Evolutionary conservation across 306 rosid genomes (phyloP).

Genomic region (Boehmeria nivea): DNA sequence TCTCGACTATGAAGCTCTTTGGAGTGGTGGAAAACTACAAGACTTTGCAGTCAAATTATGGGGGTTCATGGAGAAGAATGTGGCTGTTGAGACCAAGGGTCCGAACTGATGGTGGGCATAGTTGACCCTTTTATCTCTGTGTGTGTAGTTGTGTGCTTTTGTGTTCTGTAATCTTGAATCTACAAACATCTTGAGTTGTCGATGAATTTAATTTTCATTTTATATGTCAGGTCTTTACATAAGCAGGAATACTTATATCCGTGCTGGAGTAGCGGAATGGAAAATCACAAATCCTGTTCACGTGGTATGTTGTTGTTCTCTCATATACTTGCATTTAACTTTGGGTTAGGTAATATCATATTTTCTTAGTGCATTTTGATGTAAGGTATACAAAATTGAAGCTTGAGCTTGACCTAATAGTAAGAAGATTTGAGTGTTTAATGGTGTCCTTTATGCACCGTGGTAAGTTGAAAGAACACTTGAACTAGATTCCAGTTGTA

Average conservation of each 20-base stretch:
- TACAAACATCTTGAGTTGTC: neutral
- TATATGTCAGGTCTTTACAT: constrained; percentile 70
- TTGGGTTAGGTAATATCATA: too few relatives aligned
- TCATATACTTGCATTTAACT: too few relatives aligned
- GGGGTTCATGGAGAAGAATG: constrained; percentile 90
- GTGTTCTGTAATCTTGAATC: constrained; percentile 12
- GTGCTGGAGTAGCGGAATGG: constrained; percentile 92
- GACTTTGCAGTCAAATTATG: constrained; percentile 68
- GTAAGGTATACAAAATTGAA: neutral
- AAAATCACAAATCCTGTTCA: constrained; percentile 85
- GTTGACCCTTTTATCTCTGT: neutral
- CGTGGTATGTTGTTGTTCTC: constrained; percentile 47
- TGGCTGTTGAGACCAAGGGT: constrained; percentile 90
- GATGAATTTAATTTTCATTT: constrained; percentile 8
- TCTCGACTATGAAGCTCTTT: constrained; percentile 45
- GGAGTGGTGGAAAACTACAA: constrained; percentile 73
- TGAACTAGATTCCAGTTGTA: too few relatives aligned
- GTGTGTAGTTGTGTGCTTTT: too few relatives aligned
- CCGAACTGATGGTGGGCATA: constrained; percentile 74
- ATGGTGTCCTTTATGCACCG: too few relatives aligned
- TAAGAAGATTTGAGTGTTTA: too few relatives aligned
- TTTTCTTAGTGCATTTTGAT: neutral
- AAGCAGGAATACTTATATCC: constrained; percentile 93
- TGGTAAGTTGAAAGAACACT: too few relatives aligned
- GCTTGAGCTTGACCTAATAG: too few relatives aligned